Evolutionary conservation across 495 filamentous ascomycete species (phyloP), one percentile per base, ranked within the genome.

Genomic region (Choiromyces venosus): DNA sequence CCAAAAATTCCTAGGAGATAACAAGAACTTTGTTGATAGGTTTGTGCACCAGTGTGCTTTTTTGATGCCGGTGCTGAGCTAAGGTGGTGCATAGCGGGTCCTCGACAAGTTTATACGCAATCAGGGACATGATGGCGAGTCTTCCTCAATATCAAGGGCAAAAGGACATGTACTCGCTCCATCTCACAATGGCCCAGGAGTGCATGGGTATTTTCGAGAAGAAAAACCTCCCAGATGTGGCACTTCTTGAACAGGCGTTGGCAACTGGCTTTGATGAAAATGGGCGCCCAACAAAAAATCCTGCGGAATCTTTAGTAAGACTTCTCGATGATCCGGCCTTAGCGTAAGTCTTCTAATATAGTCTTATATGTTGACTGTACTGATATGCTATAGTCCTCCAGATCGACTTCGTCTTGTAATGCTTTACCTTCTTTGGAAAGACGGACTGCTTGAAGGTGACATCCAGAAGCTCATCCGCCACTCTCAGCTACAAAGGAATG

Each of bases 131-230:
- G 95, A 83, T 99, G 82, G 95, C 91, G 18, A 94, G 93, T 52
- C 85, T 99, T 72, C 93, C 93, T 36, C 92, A 99, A 78, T 99
- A 96, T 80, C 93, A 96, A 72, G 91, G 92, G 81, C 91, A 94
- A 84, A 97, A 98, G 83, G 91, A 96, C 81, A 91, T 93, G 42
- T 99, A 98, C 80, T 94, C 95, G 0, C 85, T 99, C 39, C 95
- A 99, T 82, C 85, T 99, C 21, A 94, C 88, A 74, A 99, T 99
- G 95, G 96, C 95, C n/a, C 91, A 97, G 80, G 94, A 97, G 79
- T 94, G 93, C 75, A 97, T 98, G 95, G 92, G 91, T 72, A 86
- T 90, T 64, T 99, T 98, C 78, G 89, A 96, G 79, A 83, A 88
- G 29, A 87, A 89, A 76, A 97, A 97, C 78, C 86, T 99, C 7